Evolutionary conservation across 345 rosid genomes (phyloP).

Genomic region (Gossypium longicalyx): DNA sequence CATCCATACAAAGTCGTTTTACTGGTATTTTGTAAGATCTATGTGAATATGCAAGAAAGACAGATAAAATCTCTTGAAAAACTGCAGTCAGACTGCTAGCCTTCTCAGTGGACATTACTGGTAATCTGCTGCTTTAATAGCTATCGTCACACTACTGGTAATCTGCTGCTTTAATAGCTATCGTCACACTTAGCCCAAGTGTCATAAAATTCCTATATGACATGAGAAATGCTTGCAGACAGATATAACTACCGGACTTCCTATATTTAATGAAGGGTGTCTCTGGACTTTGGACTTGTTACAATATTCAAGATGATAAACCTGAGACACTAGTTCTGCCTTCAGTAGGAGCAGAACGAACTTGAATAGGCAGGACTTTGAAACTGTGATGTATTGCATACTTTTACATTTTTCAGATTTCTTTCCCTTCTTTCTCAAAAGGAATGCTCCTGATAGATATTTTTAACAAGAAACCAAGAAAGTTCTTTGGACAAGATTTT

Average conservation of each 20-base stretch:
- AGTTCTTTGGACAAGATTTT: neutral
- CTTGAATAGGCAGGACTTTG: neutral
- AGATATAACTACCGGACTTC: neutral
- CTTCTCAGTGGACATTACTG: neutral
- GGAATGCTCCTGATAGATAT: neutral
- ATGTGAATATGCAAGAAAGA: neutral
- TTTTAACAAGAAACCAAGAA: neutral
- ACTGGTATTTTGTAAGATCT: neutral
- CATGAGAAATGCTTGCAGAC: neutral
- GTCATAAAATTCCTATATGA: neutral
- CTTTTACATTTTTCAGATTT: neutral
- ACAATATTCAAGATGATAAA: neutral
- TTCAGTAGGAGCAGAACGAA: slow-evolving; percentile 27
- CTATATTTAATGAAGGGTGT: neutral
- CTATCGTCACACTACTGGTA: neutral
- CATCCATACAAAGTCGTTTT: neutral
- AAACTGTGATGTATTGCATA: neutral
- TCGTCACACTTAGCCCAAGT: neutral
- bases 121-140: neutral
- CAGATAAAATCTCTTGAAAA: neutral
- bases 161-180: neutral
- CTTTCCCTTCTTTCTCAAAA: neutral
- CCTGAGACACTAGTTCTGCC: neutral
- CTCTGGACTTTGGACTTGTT: neutral
- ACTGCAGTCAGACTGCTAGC: neutral